Conservation (phyloP, 2,329 filamentous ascomycete genomes). For the Phialophora macrospora region DNA sequence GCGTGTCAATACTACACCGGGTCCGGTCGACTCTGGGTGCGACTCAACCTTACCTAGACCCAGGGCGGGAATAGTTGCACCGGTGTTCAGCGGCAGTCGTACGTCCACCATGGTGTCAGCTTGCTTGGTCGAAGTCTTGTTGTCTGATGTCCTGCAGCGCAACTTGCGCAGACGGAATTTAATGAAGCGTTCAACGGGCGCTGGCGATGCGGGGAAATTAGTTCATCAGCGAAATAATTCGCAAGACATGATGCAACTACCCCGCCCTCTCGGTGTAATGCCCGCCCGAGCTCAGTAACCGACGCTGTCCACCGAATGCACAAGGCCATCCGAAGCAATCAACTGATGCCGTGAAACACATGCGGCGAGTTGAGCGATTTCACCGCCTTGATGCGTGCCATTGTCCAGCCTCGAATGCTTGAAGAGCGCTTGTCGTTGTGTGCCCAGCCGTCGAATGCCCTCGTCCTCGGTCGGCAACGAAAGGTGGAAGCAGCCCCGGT, state of each 20-base stretch:
- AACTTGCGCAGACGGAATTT: constrained; percentile 8
- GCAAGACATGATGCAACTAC: neutral
- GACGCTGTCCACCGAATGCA: neutral
- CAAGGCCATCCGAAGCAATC: neutral
- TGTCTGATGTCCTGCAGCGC: neutral
- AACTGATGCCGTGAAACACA: neutral
- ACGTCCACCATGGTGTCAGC: constrained; percentile 36
- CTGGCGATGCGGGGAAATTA: neutral
- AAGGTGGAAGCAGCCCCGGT: neutral
- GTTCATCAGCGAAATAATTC: constrained; percentile 5
- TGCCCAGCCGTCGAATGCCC: neutral
- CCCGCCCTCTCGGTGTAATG: constrained; percentile 16
- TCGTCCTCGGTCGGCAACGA: neutral
- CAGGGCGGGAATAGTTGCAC: constrained; percentile 54
- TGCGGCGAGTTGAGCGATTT: neutral
- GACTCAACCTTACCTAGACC: constrained; percentile 49
- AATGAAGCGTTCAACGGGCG: neutral
- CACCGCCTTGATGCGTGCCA: neutral
- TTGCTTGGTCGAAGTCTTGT: constrained; percentile 4
- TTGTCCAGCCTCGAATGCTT: neutral
- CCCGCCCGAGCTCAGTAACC: constrained; percentile 11
- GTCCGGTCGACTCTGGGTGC: neutral
- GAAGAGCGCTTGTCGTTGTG: neutral
- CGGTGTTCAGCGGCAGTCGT: constrained; percentile 54
- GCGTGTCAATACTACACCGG: neutral